These are phyloP conservation scores for Kwoniella heveanensis DNA, from an alignment of 768 basidiomycete species.

Conservation along the genomic window DNA sequence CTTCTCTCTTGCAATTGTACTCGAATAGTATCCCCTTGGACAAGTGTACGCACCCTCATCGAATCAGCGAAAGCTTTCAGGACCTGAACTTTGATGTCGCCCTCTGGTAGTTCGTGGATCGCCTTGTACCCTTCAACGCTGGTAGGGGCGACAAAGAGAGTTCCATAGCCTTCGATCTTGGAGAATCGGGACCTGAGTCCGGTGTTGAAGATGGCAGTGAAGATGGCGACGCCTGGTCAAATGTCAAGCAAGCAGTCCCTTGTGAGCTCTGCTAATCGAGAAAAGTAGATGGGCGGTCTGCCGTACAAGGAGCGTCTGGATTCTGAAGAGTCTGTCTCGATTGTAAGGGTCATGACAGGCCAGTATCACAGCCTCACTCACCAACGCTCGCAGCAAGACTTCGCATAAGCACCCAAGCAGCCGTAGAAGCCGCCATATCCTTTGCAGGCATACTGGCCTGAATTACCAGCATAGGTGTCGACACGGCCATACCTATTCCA, in stretches of 20 bases:
- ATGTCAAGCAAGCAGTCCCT: no score
- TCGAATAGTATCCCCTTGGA: no score
- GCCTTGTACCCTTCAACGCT: constrained; percentile 37
- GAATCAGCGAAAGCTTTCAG: constrained; percentile 50
- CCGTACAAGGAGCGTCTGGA: no score
- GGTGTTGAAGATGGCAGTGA: constrained; percentile 43
- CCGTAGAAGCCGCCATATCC: constrained; percentile 53
- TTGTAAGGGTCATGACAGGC: no score
- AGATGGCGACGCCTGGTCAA: constrained; percentile 33
- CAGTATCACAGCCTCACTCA: constrained; percentile 12
- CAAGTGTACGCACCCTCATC: constrained; percentile 40
- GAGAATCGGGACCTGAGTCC: constrained; percentile 39
- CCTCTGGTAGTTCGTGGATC: constrained; percentile 48
- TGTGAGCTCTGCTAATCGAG: no score
- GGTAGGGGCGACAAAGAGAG: constrained; percentile 29
- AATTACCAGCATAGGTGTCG: constrained; percentile 47
- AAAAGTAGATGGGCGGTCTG: no score
- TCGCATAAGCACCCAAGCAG: constrained; percentile 45
- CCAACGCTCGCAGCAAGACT: constrained; percentile 47
- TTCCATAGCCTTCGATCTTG: constrained; percentile 43
- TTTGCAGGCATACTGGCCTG: constrained; percentile 52
- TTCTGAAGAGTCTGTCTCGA: no score
- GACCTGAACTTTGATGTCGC: constrained; percentile 38
- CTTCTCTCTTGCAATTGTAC: no score
- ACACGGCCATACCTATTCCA: constrained; percentile 45